Conservation (phyloP, 2,329 filamentous ascomycete genomes). For the Trichoderma atroviride region DNA sequence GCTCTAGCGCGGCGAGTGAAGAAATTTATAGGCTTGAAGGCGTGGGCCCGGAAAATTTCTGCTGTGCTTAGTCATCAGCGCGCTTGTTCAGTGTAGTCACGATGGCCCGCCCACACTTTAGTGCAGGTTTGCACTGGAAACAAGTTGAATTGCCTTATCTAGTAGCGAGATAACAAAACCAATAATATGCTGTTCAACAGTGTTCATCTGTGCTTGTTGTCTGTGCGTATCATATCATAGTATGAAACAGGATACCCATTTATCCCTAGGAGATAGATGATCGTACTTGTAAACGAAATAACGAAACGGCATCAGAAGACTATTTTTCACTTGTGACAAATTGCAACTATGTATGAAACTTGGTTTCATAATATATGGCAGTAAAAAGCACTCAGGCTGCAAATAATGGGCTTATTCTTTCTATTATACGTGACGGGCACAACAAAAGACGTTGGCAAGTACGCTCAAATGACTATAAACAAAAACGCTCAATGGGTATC, state of each 20-base stretch:
- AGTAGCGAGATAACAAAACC: too few species aligned
- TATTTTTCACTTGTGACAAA: too few species aligned
- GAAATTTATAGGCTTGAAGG: constrained; percentile 38
- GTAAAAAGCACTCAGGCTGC: neutral
- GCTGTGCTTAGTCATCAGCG: constrained; percentile 31
- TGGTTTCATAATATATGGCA: neutral
- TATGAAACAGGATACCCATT: neutral
- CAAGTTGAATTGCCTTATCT: neutral
- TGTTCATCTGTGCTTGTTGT: too few species aligned
- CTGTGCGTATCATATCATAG: too few species aligned
- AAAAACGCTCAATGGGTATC: neutral
- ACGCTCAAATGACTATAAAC: neutral
- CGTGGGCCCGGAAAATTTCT: constrained; percentile 13
- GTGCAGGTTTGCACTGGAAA: neutral
- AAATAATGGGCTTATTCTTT: neutral
- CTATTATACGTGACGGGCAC: neutral
- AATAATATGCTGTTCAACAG: too few species aligned
- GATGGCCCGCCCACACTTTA: neutral
- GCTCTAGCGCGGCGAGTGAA: constrained; percentile 29
- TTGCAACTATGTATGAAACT: neutral
- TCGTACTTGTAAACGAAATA: too few species aligned
- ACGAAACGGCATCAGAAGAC: too few species aligned
- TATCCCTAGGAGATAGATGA: too few species aligned
- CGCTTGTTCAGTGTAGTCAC: neutral
- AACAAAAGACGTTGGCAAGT: neutral